Base-by-base conservation (phyloP, 192 early-diverging fungal genomes). In the Umbelopsis vinacea region DNA sequence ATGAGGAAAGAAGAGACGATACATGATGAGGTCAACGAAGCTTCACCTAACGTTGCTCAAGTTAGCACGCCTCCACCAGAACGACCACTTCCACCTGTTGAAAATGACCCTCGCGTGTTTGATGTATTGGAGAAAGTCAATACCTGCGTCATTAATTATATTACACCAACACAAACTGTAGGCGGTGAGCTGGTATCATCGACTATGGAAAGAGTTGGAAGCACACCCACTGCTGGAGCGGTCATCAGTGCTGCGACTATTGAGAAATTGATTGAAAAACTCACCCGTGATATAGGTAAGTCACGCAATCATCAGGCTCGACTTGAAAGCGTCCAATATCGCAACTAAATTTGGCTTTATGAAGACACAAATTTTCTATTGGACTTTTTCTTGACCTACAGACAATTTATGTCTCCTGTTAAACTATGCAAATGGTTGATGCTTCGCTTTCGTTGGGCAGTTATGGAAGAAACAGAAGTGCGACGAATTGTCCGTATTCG, bases 331-430 rank as follows among this genome's bases (percentile, higher is more conserved):
- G 6, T 6, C 53, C 0, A 26, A 26, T 3, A 9, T n/a, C 0
- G 22, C 53, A 21, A 24, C 19, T 73, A 68, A 29, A 7, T 6
- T 71, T 52, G 23, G 21, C 33, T n/a, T 14, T 45, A 66, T 3
- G 63, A 43, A 53, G 17, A 43, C 75, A 71, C 74, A n/a, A 79
- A 82, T 24, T 86, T 86, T 52, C 53, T 85, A 21, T 52, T 76
- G 29, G 85, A 86, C 50, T 88, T 88, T 53, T 88, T 88, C 53
- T 67, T 88, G 48, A 88, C 87, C 6, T 88, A 77, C 43, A 82
- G 87, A 6, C 71, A 83, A 24, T 88, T 86, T 68, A 69, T 83
- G 52, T 77, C 85, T 3, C 81, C 87, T 5, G 76, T 85, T 11
- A 77, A 85, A 38, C 77, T 88, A 0, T 88, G 87, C 69, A 83